These are phyloP conservation scores for Musa itinerans DNA, from an alignment of 176 grass and related monocot genomes.

Conservation along the genomic window DNA sequence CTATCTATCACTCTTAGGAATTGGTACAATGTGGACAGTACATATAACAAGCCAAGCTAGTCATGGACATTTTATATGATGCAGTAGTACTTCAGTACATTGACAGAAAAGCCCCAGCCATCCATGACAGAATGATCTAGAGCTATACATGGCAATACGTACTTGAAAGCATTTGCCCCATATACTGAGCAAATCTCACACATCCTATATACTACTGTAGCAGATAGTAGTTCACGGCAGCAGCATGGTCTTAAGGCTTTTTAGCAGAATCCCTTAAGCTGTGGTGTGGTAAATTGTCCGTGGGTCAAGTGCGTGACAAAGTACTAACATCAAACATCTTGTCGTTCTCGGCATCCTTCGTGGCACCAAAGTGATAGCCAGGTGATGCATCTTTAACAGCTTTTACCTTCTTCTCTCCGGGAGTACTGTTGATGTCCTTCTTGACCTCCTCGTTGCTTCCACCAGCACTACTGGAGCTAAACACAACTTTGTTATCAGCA, in stretches of 20 bases:
- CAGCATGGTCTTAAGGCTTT: neutral
- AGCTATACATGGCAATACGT: neutral
- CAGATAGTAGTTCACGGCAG: neutral
- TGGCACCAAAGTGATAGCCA: neutral
- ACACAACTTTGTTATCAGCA: too few relatives aligned
- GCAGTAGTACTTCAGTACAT: neutral
- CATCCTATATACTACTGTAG: neutral
- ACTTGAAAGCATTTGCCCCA: too few relatives aligned
- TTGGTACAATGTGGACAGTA: neutral
- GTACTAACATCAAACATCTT: neutral
- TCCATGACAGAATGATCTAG: neutral
- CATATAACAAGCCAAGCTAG: neutral
- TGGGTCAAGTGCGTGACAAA: neutral
- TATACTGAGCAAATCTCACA: neutral
- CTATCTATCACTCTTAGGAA: neutral
- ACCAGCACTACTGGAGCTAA: too few relatives aligned
- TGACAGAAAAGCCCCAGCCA: neutral
- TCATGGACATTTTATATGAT: conserved; percentile 1
- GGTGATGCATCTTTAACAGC: neutral
- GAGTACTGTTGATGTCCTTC: too few relatives aligned
- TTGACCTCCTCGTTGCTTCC: too few relatives aligned
- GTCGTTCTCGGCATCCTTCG: neutral
- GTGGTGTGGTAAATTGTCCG: neutral
- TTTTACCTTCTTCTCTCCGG: neutral
- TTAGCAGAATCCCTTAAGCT: neutral